Evolutionary conservation across 192 early-diverging fungal species (phyloP), one percentile per base, ranked within the genome.

Genomic region (Funneliformis geosporum): DNA sequence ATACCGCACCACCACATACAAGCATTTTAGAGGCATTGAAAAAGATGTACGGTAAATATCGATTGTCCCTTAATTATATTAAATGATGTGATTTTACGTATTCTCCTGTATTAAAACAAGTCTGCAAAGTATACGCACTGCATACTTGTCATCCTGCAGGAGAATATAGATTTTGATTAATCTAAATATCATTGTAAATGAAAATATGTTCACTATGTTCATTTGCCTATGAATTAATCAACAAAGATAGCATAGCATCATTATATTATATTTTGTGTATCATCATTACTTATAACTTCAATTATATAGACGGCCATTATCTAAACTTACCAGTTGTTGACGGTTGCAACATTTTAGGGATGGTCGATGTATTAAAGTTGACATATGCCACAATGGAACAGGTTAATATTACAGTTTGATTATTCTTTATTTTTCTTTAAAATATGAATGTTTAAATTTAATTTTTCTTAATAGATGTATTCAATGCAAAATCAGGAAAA

Each of bases 361-460:
- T 96, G 73, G 92, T 95, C 12, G 94, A 96, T 81, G 94, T 96
- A 12, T 87, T 96, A 61, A 91, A 91, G 77, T 84, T 96, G 78
- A 95, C 94, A 66, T 96, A 94, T 73, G 90, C 91, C 8, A 94
- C 91, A 23, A 86, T 96, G 82, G 93, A 93, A 82, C 93, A 94
- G 86, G 92, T 94, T n/a, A 64, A 42, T 27, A 23, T 28, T 72
- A 8, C 14, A 28, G 21, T n/a, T 43, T 40, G 25, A 44, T 39
- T 27, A 55, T 10, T 40, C 76, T 9, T 60, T 47, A 16, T 14
- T 42, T n/a, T 77, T 47, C 18, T 25, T 39, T 11, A 60, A 10
- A 21, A 60, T 76, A 43, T 62, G 16, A n/a, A 23, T 59, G 4
- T 62, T 23, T 25, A 60, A 39, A 16, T 16, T 33, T 60, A 43